Percentiles rank a stretch among this genome's conserved stretches.
Conservation (phyloP, 2,329 filamentous ascomycete genomes). For the Didymosphaeria variabile region DNA sequence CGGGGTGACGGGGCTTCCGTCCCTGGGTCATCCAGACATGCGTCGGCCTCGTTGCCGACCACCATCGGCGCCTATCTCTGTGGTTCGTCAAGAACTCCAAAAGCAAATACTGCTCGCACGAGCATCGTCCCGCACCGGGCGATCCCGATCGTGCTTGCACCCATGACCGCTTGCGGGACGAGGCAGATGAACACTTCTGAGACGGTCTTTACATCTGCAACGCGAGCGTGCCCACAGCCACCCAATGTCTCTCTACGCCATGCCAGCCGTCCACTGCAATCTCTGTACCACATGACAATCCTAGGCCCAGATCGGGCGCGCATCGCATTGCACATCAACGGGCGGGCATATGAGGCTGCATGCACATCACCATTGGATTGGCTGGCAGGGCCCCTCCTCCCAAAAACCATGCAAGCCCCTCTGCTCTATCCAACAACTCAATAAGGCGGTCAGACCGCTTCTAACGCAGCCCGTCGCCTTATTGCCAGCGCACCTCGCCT, state of each 20-base stretch:
- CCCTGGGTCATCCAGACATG: too few species aligned
- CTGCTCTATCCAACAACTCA: not conserved
- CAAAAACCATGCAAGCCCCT: not conserved
- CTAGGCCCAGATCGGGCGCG: not conserved
- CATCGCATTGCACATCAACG: conserved; percentile 1
- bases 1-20: too few species aligned
- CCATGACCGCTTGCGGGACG: not conserved
- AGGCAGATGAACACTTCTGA: not conserved
- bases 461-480: conserved; percentile 5
- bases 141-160: not conserved
- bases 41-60: too few species aligned
- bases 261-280: not conserved
- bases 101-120: not conserved
- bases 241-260: not conserved
- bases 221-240: not conserved
- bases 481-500: not conserved
- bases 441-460: not conserved
- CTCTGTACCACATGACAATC: not conserved
- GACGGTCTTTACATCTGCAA: not conserved
- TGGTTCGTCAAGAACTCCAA: not conserved
- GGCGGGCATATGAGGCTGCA: conserved; percentile 4
- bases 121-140: not conserved
- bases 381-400: not conserved
- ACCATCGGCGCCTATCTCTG: not conserved
- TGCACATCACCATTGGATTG: not conserved